Evolutionary conservation across 2,329 filamentous ascomycete genomes (phyloP).

Genomic region (Neofusicoccum cordaticola): DNA sequence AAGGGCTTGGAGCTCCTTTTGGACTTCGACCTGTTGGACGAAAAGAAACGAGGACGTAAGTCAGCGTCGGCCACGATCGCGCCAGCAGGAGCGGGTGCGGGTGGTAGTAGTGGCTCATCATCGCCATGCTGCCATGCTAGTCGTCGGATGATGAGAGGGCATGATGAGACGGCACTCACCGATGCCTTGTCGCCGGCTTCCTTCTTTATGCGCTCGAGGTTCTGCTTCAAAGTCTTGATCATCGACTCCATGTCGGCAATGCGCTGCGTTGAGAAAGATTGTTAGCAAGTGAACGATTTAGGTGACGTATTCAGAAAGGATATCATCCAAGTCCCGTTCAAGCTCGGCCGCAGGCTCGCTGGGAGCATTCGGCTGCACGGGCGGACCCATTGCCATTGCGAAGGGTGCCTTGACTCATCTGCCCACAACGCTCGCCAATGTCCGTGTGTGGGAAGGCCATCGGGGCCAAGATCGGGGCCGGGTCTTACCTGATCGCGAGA

Average conservation of each 20-base stretch:
- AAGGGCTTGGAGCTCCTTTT: conserved; percentile 61
- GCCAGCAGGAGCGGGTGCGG: conserved; percentile 6
- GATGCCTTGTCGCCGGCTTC: conserved; percentile 36
- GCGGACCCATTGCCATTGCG: background rate
- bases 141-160: conserved; percentile 11
- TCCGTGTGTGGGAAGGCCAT: background rate
- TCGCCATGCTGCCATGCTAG: conserved; percentile 12
- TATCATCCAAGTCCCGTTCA: background rate
- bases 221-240: conserved; percentile 21
- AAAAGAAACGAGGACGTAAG: conserved; percentile 8
- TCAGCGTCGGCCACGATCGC: conserved; percentile 13
- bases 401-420: background rate
- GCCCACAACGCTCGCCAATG: background rate
- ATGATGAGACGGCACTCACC: conserved; percentile 25
- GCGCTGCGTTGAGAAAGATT: background rate
- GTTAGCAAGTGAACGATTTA: background rate
- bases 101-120: background rate
- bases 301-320: background rate
- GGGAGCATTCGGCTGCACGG: no score
- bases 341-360: no score
- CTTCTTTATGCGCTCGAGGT: conserved; percentile 34
- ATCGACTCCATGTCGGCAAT: conserved; percentile 15
- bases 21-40: conserved; percentile 26
- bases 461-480: background rate
- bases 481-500: conserved; percentile 9